Base-by-base conservation (phyloP, 2,329 filamentous ascomycete genomes). In the Ceratocystis albifundus region DNA sequence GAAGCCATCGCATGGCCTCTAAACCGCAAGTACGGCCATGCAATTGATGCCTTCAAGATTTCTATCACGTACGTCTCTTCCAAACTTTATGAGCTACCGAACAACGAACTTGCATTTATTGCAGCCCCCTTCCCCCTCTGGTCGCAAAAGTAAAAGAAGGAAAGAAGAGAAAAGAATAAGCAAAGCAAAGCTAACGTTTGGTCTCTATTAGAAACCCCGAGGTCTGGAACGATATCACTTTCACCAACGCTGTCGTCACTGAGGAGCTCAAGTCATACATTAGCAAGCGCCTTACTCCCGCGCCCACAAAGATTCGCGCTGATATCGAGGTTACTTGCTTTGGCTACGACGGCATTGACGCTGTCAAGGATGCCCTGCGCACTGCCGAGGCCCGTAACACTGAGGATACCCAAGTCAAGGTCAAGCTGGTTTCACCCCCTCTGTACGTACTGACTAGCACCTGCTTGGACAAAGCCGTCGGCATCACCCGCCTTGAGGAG, bases 241-340 rank as follows among this genome's bases (percentile, higher is more conserved):
- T 99, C 80, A 87, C 92, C 70, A 95, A 82, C 78, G 85, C 93
- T 55, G 82, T 88, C 41, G 90, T 95, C 73, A 87, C 88, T 74
- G 88, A 94, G 69, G 94, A 99, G 79, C 81, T 99, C 70, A 89
- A 91, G 80, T 87, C 86, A 70, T 99, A 99, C 79, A 99, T 99
- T 76, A 85, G 88, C 81, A 99, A 97, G 84, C 88, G 93, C 73
- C 82, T 99, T 71, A 99, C 93, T 68, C 94, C 94, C 46, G 92
- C 96, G 78, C 94, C 94, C n/a, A 97, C 92, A 72, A 99, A 99
- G 80, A 91, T 99, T 70, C 91, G 95, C 75, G 92, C 95, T 71
- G 94, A 99, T 77, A 90, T 99, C 67, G 94, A 99, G 76, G 91
- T 96, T 71, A 95, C 89, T 69, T 96, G 90, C 80, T 92, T 90